Evolutionary conservation across 768 basidiomycete species (phyloP).

Genomic region (Pulveroboletus ravenelii): DNA sequence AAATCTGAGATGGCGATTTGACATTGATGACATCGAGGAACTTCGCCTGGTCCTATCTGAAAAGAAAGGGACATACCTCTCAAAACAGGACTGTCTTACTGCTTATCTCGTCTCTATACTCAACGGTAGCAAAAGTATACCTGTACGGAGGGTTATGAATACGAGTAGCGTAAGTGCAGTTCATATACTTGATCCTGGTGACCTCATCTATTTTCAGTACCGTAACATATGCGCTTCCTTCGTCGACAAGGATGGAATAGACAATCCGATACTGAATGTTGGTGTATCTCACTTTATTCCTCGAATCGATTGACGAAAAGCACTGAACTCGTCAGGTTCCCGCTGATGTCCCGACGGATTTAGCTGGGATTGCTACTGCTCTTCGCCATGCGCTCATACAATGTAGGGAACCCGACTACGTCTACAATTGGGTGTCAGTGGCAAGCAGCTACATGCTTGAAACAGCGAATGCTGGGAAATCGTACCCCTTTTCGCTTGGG

Average conservation of each 20-base stretch:
- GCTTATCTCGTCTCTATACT: constrained; percentile 25
- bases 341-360: constrained; percentile 14
- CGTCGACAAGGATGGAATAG: constrained; percentile 12
- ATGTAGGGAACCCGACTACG: constrained; percentile 11
- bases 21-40: constrained; percentile 6
- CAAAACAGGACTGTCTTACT: constrained; percentile 29
- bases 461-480: constrained; percentile 15
- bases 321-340: constrained; percentile 2
- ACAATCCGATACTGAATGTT: constrained; percentile 21
- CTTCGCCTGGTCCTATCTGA: constrained; percentile 14
- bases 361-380: constrained; percentile 14
- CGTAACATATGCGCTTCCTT: constrained; percentile 17
- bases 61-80: constrained; percentile 4
- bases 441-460: constrained; percentile 18
- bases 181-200: background rate
- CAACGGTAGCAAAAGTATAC: constrained; percentile 9
- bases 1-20: constrained; percentile 16
- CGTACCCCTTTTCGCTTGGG: constrained; percentile 9
- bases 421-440: constrained; percentile 17
- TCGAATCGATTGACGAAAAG: background rate
- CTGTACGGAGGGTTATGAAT: constrained; percentile 24
- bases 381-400: constrained; percentile 15
- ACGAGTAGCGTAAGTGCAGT: constrained; percentile 23
- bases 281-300: background rate
- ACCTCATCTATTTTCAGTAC: constrained; percentile 11